Evolutionary conservation across 31 red algal species (phyloP), one percentile per base, ranked within the genome.

Genomic region (Pterothamnion heteromorphum): DNA sequence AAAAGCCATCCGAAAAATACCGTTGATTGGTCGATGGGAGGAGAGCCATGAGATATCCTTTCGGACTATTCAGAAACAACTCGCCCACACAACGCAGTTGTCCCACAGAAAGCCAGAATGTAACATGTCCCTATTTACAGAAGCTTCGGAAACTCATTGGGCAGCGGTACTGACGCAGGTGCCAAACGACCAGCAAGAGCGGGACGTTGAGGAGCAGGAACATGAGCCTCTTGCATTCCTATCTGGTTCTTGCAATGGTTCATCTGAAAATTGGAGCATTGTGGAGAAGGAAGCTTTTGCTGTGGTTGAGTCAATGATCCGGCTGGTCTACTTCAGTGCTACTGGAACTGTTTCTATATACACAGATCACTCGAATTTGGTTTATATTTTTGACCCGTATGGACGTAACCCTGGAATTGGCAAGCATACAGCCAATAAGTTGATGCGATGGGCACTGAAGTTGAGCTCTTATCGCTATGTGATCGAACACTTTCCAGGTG

Each of bases 241-340:
- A 0, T 94, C 35, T 3, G 93, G 93, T 2, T 44, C 43, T 36
- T 94, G 90, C 44, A 23, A 38, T 23, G 86, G 86, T 71, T 80
- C 18, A 24, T 44, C 92, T 5, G 92, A 71, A 0, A 83, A 84
- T 43, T 91, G 88, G 89, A 84, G 38, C 43, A 44, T 89, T 18
- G 34, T 71, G 1, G 31, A 94, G 31, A 91, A 94, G 27, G 93
- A 94, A 91, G 89, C 44, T 3, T 94, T 91, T 37, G 88, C 87
- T 24, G 76, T 94, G 3, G 72, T 94, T 32, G 88, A 94, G 35
- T 43, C 34, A 58, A 76, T 94, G 93, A 41, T 34, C 14, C 1
- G 88, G 1, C 21, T 94, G 31, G 76, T 91, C 4, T 43, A 94
- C 26, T 33, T 94, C 3, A 43, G 78, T 26, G 22, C 51, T 20